Evolutionary conservation across 2,329 filamentous ascomycete species (phyloP).

Genomic region (Stagonosporopsis chrysanthemi): DNA sequence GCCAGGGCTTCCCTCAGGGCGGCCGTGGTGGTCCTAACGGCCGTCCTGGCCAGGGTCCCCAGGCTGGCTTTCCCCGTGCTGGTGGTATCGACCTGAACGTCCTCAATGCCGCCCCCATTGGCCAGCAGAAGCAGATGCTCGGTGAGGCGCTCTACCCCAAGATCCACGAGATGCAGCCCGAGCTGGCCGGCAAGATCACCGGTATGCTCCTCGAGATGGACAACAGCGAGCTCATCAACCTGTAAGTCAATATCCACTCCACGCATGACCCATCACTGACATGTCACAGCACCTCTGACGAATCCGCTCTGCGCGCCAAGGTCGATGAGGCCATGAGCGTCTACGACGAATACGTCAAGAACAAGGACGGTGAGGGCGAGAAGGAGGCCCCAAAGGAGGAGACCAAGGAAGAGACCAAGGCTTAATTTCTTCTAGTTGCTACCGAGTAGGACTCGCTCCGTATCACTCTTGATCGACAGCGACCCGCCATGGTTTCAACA

Average conservation of each 20-base stretch:
- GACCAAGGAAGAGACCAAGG: conserved; percentile 56
- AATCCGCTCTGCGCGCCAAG: conserved; percentile 88
- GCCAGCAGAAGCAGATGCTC: conserved; percentile 97
- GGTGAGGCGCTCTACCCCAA: conserved; percentile 98
- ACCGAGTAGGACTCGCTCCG: conserved; percentile 41
- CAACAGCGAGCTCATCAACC: conserved; percentile 88
- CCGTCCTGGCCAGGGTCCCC: conserved; percentile 42
- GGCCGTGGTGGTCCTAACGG: conserved; percentile 45
- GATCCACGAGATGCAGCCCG: conserved; percentile 92
- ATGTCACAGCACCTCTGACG: conserved; percentile 80
- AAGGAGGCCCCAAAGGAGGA: conserved; percentile 52
- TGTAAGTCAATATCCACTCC: conserved; percentile 71
- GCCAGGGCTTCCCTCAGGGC: conserved; percentile 50
- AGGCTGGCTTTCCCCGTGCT: conserved; percentile 43
- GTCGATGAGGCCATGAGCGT: conserved; percentile 96
- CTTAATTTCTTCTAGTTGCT: conserved; percentile 44
- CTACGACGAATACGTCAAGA: conserved; percentile 97
- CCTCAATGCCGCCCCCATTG: conserved; percentile 62
- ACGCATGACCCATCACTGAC: conserved; percentile 35
- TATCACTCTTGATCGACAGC: conserved; percentile 37
- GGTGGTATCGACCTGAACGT: conserved; percentile 59
- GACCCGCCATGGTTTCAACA: conserved; percentile 38
- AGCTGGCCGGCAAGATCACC: conserved; percentile 98
- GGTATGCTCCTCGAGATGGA: conserved; percentile 99
- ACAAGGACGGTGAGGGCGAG: conserved; percentile 61